Percentiles rank a stretch among this genome's conserved stretches.
Evolutionary conservation across 192 early-diverging fungal species (phyloP).

Genomic region (Kappamyces sp.): DNA sequence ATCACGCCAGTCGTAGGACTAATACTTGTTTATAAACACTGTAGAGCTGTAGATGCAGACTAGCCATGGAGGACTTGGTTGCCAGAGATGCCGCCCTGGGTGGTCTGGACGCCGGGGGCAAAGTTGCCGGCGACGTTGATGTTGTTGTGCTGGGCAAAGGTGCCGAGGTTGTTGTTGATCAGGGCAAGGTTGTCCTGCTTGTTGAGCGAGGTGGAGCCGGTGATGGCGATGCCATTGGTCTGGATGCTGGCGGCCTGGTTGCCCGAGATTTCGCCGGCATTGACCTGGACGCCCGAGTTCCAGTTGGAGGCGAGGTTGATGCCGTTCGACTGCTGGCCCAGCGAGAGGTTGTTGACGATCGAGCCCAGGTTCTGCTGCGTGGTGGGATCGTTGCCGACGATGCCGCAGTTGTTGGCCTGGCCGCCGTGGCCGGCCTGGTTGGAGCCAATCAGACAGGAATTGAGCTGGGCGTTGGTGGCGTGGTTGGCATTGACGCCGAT

Average conservation of each 20-base stretch:
- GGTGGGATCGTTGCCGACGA: constrained; percentile 3
- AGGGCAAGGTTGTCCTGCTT: no score
- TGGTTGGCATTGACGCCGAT: constrained; percentile 5
- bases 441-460: not conserved
- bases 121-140: not conserved
- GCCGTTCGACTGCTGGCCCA: not conserved
- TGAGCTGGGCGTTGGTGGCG: not conserved
- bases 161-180: no score
- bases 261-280: not conserved
- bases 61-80: no score
- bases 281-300: not conserved
- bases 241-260: constrained; percentile 3
- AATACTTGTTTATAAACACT: no score
- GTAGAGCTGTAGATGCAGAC: no score
- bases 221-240: no score
- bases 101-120: not conserved
- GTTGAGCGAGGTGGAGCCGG: no score
- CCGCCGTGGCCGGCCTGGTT: constrained; percentile 1
- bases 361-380: not conserved
- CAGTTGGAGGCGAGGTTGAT: not conserved
- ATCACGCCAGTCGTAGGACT: no score
- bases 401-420: constrained; percentile 3
- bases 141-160: no score
- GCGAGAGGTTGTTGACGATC: not conserved
- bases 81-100: not conserved